A percentile compares a stretch with the other conserved stretches of the same genome.
These are phyloP conservation scores for Russula emetica DNA, from an alignment of 768 basidiomycete species.

Conservation along the genomic window DNA sequence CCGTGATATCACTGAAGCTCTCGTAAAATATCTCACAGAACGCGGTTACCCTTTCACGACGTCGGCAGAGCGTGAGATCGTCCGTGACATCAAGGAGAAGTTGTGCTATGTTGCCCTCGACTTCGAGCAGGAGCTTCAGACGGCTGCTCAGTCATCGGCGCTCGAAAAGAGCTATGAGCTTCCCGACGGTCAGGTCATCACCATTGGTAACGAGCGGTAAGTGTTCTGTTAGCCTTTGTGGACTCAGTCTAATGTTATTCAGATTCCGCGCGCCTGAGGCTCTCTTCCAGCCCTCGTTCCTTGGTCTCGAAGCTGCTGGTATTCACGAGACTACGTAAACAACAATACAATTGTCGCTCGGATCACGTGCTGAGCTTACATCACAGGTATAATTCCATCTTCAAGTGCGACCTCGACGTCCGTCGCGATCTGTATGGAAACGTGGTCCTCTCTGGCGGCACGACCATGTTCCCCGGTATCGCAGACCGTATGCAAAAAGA, in stretches of 20 bases:
- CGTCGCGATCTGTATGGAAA: slow-evolving; percentile 78
- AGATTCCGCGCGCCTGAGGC: slow-evolving; percentile 57
- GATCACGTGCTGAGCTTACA: slow-evolving; percentile 6
- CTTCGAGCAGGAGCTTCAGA: slow-evolving; percentile 91
- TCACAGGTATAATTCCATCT: slow-evolving; percentile 56
- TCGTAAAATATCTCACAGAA: slow-evolving; percentile 84
- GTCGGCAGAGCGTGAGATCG: slow-evolving; percentile 89
- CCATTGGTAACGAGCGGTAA: slow-evolving; percentile 64
- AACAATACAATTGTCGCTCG: not conserved
- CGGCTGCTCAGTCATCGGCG: slow-evolving; percentile 82
- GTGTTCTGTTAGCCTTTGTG: slow-evolving; percentile 14
- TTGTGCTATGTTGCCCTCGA: slow-evolving; percentile 93
- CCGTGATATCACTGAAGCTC: slow-evolving; percentile 81
- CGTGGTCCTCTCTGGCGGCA: slow-evolving; percentile 69
- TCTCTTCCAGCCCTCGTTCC: slow-evolving; percentile 56
- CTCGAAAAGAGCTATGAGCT: slow-evolving; percentile 93
- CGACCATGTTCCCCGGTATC: slow-evolving; percentile 87
- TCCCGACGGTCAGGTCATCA: slow-evolving; percentile 91
- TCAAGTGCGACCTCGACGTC: slow-evolving; percentile 75
- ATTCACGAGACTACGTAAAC: slow-evolving; percentile 65
- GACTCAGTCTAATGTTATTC: not conserved
- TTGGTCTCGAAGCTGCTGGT: slow-evolving; percentile 75
- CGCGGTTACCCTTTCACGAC: slow-evolving; percentile 94
- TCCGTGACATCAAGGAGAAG: slow-evolving; percentile 92
- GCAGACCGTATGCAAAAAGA: slow-evolving; percentile 96